Evolutionary conservation across 306 rosid species (phyloP).

Genomic region (Cajanus cajan): DNA sequence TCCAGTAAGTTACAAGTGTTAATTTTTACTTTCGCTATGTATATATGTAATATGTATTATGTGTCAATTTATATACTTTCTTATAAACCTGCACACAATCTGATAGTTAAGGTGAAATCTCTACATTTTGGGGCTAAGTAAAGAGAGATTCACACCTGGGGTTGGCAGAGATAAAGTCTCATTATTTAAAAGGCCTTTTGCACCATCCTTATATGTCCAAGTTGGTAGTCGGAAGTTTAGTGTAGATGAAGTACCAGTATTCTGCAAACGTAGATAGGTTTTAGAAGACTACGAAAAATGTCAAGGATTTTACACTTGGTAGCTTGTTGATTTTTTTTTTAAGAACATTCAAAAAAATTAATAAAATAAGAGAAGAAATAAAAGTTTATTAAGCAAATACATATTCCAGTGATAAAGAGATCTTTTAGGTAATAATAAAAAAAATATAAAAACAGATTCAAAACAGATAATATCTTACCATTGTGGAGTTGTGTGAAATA

Average conservation of each 20-base stretch:
- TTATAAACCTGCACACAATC: too few relatives aligned
- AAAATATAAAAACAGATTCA: too few relatives aligned
- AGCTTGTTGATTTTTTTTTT: not conserved
- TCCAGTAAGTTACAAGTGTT: not conserved
- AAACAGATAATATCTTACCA: too few relatives aligned
- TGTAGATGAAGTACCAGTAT: slow-evolving; percentile 38
- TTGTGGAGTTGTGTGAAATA: too few relatives aligned
- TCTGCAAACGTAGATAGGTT: slow-evolving; percentile 32
- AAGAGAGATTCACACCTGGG: slow-evolving; percentile 46
- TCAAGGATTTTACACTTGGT: not conserved
- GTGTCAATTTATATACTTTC: not conserved
- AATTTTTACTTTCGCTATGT: not conserved
- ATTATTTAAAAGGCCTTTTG: slow-evolving; percentile 46
- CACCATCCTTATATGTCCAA: slow-evolving; percentile 55
- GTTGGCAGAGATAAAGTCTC: slow-evolving; percentile 35
- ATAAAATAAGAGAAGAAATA: too few relatives aligned
- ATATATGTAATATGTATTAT: not conserved
- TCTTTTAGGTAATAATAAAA: too few relatives aligned
- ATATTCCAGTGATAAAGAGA: too few relatives aligned
- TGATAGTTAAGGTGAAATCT: not conserved
- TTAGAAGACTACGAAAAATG: not conserved
- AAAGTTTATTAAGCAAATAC: too few relatives aligned
- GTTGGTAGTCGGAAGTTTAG: slow-evolving; percentile 63
- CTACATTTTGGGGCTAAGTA: not conserved
- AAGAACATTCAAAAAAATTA: not conserved